Conservation (phyloP, 441 rosid species). For the Populus hybrid region DNA sequence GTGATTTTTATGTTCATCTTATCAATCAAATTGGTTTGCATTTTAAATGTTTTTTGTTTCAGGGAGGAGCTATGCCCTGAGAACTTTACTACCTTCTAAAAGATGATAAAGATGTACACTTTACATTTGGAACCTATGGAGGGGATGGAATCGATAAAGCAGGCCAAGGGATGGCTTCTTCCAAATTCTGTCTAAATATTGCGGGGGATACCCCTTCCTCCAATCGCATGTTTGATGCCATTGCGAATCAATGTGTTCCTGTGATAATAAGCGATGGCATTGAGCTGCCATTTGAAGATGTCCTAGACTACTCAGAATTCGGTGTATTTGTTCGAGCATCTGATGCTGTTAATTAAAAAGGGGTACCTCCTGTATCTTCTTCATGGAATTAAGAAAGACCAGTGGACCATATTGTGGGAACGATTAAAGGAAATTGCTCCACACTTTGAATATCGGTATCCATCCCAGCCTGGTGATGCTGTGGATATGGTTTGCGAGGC, state of each 20-base stretch:
- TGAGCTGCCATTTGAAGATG: conserved; percentile 87
- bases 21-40: not conserved
- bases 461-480: conserved; percentile 72
- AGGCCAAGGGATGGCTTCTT: conserved; percentile 62
- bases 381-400: conserved; percentile 45
- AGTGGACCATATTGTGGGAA: conserved; percentile 71
- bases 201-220: conserved; percentile 95
- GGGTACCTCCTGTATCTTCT: conserved; percentile 59
- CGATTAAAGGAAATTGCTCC: conserved; percentile 56
- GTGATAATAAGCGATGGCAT: conserved; percentile 73
- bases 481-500: conserved; percentile 83
- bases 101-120: conserved; percentile 26
- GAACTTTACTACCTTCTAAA: conserved; percentile 23
- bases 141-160: conserved; percentile 19
- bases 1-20: not conserved
- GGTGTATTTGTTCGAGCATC: conserved; percentile 61
- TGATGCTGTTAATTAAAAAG: conserved; percentile 56
- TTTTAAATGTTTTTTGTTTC: not conserved
- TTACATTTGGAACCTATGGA: conserved; percentile 19
- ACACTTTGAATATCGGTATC: conserved; percentile 70
- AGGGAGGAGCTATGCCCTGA: conserved; percentile 25
- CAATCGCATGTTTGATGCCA: conserved; percentile 77
- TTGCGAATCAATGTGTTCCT: conserved; percentile 78
- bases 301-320: conserved; percentile 68
- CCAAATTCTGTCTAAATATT: conserved; percentile 82